Conservation (phyloP, 192 early-diverging fungal species). For the Backusella tarrabulga region DNA sequence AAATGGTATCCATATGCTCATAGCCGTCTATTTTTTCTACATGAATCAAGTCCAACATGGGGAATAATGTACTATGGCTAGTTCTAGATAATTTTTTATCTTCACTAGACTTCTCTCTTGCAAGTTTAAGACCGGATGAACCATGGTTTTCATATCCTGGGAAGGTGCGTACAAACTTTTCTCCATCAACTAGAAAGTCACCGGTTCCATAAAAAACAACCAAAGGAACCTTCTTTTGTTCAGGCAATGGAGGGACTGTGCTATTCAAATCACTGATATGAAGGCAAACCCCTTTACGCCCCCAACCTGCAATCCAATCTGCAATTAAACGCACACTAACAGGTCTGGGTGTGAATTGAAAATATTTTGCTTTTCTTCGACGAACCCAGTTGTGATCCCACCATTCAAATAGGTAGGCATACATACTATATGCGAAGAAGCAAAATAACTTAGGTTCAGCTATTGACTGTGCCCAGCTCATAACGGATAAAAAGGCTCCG, state of each 20-base stretch:
- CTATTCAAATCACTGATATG: conserved; percentile 3
- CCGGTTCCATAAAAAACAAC: conserved; percentile 46
- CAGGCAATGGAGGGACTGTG: neutral
- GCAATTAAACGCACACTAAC: conserved; percentile 13
- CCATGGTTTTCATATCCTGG: conserved; percentile 17
- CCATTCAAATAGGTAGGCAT: conserved; percentile 52
- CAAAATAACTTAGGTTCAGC: conserved; percentile 33
- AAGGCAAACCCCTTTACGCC: conserved; percentile 20
- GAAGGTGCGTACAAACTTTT: conserved; percentile 15
- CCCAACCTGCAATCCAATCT: conserved; percentile 36
- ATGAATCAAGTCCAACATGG: conserved; percentile 26
- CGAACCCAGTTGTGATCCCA: conserved; percentile 46
- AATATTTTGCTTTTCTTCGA: conserved; percentile 43
- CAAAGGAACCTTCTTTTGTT: conserved; percentile 30
- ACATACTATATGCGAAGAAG: conserved; percentile 47
- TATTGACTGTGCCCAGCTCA: conserved; percentile 31
- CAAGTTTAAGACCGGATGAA: neutral
- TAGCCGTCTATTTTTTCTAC: conserved; percentile 34
- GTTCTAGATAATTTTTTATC: neutral
- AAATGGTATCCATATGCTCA: conserved; percentile 46
- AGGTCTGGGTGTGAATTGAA: conserved; percentile 54
- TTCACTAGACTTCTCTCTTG: neutral
- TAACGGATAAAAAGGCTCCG: conserved; percentile 42
- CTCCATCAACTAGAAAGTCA: conserved; percentile 48
- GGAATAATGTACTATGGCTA: neutral